phyloP scores from a whole-genome alignment of 2,329 filamentous ascomycete species.

The Neoscytalidium dimidiatum region DNA sequence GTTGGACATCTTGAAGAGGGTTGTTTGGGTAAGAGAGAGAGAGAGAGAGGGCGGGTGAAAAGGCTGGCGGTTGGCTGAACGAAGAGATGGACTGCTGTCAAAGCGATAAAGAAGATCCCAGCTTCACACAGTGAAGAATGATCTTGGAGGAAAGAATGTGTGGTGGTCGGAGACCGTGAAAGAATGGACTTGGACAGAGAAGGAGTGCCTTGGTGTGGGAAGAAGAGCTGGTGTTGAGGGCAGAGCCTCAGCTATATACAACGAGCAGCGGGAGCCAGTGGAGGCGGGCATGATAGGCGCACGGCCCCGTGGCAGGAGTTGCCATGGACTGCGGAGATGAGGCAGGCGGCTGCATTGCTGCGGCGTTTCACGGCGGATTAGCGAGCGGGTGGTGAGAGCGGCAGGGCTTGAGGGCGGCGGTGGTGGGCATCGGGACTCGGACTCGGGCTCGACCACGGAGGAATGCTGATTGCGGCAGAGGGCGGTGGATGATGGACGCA shows the following conservation, averaged over 20 bases:
- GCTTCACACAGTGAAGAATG: constrained; percentile 21
- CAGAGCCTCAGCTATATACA: constrained; percentile 12
- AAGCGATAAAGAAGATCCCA: constrained; percentile 20
- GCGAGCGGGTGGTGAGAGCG: constrained; percentile 10
- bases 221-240: not conserved
- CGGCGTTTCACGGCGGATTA: constrained; percentile 7
- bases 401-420: not conserved
- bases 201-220: constrained; percentile 16
- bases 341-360: not conserved
- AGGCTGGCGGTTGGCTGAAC: constrained; percentile 21
- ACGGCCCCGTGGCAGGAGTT: not conserved
- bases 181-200: constrained; percentile 16
- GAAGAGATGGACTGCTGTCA: constrained; percentile 18
- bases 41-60: constrained; percentile 21
- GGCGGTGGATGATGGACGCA: constrained; percentile 12
- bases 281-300: not conserved
- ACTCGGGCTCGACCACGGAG: not conserved
- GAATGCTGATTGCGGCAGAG: not conserved
- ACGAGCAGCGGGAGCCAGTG: too few species aligned
- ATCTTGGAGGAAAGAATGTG: constrained; percentile 18
- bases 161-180: constrained; percentile 19
- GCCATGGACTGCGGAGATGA: constrained; percentile 2
- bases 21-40: too few species aligned
- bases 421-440: not conserved
- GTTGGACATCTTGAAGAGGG: constrained; percentile 32